Conservation (phyloP, 2,329 filamentous ascomycete genomes). For the Exophiala oligosperma region DNA sequence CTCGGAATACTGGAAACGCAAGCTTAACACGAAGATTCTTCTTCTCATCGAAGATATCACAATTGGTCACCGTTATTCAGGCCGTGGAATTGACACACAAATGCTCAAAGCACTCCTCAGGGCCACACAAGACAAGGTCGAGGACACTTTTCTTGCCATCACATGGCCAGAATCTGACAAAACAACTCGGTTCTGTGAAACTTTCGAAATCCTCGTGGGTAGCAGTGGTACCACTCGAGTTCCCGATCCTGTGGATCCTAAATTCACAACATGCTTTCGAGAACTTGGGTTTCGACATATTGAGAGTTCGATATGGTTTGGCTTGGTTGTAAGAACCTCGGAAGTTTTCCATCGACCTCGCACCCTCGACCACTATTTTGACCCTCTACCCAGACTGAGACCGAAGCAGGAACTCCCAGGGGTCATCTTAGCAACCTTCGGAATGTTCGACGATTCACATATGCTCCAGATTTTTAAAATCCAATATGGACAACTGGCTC, state of each 20-base stretch:
- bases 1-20: conserved; percentile 29
- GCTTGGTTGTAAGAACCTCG: conserved; percentile 25
- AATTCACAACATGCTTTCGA: conserved; percentile 30
- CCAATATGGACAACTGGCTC: not conserved
- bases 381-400: not conserved
- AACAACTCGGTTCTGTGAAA: not conserved
- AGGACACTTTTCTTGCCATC: not conserved
- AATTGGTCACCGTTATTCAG: conserved; percentile 27
- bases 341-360: not conserved
- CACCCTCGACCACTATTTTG: not conserved
- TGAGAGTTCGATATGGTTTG: conserved; percentile 35
- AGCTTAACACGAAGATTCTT: conserved; percentile 31
- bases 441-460: not conserved
- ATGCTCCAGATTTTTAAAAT: not conserved
- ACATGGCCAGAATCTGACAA: conserved; percentile 7
- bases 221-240: not conserved
- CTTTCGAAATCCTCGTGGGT: not conserved
- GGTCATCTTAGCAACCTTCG: not conserved
- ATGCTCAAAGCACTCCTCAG: conserved; percentile 34
- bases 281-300: conserved; percentile 36
- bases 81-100: conserved; percentile 34
- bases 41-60: conserved; percentile 32
- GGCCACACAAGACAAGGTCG: not conserved
- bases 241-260: conserved; percentile 8
- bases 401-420: not conserved